Evolutionary conservation across 2,329 filamentous ascomycete species (phyloP).

Genomic region (Phaeophleospora eucalypticola): DNA sequence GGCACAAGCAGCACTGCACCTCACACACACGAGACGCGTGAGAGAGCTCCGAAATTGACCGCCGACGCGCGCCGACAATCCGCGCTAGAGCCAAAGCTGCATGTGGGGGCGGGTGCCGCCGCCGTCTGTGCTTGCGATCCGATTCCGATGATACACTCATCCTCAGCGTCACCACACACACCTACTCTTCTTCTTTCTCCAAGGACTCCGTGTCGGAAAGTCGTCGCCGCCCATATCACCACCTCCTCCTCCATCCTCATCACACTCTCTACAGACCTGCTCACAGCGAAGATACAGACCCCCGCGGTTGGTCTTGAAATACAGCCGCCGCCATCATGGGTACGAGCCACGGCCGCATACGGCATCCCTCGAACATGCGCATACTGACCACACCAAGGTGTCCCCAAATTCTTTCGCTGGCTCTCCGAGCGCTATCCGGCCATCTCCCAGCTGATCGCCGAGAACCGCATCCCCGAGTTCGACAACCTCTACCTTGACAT

Average conservation of each 20-base stretch:
- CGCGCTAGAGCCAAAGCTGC: no score
- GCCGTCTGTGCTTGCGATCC: neutral
- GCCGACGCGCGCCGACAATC: no score
- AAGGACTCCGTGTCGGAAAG: constrained; percentile 37
- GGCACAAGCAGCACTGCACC: no score
- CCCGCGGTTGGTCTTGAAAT: constrained; percentile 25
- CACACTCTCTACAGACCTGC: constrained; percentile 8
- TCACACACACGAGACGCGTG: no score
- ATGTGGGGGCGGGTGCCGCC: no score
- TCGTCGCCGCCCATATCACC: constrained; percentile 8
- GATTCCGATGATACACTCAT: neutral
- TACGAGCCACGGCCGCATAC: constrained; percentile 11
- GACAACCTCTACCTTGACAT: constrained; percentile 96
- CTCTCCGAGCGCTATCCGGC: constrained; percentile 98
- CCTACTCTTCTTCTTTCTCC: constrained; percentile 28
- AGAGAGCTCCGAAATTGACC: no score
- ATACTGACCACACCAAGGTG: constrained; percentile 54
- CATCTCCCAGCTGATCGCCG: constrained; percentile 96
- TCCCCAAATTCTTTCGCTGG: constrained; percentile 97
- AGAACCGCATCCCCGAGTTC: constrained; percentile 98
- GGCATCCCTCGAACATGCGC: constrained; percentile 3
- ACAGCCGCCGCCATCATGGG: constrained; percentile 34
- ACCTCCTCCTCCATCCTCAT: constrained; percentile 5
- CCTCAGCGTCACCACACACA: constrained; percentile 2
- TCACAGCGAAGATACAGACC: constrained; percentile 9